phyloP scores from a whole-genome alignment of 1,139 yeast genomes.

The Geotrichum siamense region DNA sequence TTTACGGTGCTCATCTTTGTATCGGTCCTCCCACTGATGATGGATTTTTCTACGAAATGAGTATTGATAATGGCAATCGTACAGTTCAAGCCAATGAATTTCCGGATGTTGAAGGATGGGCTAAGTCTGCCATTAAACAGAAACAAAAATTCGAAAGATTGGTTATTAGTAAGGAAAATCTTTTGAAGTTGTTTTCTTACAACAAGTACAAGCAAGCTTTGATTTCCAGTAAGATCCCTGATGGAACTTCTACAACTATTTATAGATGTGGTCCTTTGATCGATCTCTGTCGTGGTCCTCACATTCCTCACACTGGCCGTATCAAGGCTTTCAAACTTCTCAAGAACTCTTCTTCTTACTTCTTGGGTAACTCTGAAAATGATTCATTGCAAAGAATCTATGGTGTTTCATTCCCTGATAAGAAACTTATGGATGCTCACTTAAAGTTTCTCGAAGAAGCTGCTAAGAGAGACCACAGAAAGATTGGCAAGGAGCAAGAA shows the following conservation, averaged over 20 bases:
- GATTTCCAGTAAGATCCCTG: constrained; percentile 85
- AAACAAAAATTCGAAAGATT: constrained; percentile 94
- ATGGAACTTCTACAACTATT: constrained; percentile 92
- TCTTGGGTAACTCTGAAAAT: constrained; percentile 85
- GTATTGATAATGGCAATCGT: constrained; percentile 69
- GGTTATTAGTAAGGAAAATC: constrained; percentile 83
- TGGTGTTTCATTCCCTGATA: constrained; percentile 98
- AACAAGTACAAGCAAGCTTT: constrained; percentile 92
- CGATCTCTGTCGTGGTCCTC: constrained; percentile 97
- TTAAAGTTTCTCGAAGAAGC: constrained; percentile 95
- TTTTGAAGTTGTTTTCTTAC: constrained; percentile 88
- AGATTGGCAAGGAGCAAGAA: constrained; percentile 94
- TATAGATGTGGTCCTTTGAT: constrained; percentile 97
- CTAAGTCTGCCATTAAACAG: constrained; percentile 88
- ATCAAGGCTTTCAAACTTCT: constrained; percentile 90
- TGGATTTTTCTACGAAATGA: constrained; percentile 97
- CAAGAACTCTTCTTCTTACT: constrained; percentile 94
- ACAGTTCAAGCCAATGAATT: constrained; percentile 80
- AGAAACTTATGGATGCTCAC: constrained; percentile 93
- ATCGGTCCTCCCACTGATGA: constrained; percentile 97
- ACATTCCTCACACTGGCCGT: constrained; percentile 94
- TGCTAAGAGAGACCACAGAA: constrained; percentile 94
- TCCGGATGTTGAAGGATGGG: constrained; percentile 74
- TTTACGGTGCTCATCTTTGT: constrained; percentile 86
- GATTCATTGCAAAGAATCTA: constrained; percentile 96